phyloP scores from a whole-genome alignment of 257 asterid genomes.

The Nicotiana benthamiana region DNA sequence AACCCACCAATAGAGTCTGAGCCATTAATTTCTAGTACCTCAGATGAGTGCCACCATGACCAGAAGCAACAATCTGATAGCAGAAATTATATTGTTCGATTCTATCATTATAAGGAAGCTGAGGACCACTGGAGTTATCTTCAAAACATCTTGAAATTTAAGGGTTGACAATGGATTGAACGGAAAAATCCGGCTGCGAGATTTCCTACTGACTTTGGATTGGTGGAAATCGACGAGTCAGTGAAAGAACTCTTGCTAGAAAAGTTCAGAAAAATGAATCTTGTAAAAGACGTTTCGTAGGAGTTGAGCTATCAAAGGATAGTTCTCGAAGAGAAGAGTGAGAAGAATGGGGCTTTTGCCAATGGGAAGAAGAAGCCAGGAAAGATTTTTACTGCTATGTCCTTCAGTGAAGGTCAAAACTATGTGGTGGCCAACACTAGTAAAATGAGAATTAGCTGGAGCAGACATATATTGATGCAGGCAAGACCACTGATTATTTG shows the following conservation, averaged over 20 bases:
- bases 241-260: slow-evolving; percentile 37
- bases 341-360: slow-evolving; percentile 40
- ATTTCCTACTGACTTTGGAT: slow-evolving; percentile 83
- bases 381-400: slow-evolving; percentile 87
- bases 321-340: slow-evolving; percentile 36
- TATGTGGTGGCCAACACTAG: slow-evolving; percentile 20
- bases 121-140: slow-evolving; percentile 50
- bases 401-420: slow-evolving; percentile 42
- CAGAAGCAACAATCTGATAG: slow-evolving; percentile 6
- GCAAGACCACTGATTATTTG: slow-evolving; percentile 18
- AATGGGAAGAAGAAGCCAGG: slow-evolving; percentile 80
- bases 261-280: slow-evolving; percentile 55
- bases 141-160: slow-evolving; percentile 36
- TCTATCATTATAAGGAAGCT: slow-evolving; percentile 41
- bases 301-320: slow-evolving; percentile 76
- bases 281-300: slow-evolving; percentile 73
- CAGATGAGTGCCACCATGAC: background rate
- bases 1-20: background rate
- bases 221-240: slow-evolving; percentile 53
- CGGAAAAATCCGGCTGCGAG: slow-evolving; percentile 67
- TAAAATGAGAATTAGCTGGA: slow-evolving; percentile 33
- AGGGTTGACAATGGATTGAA: slow-evolving; percentile 88
- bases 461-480: slow-evolving; percentile 75
- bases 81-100: slow-evolving; percentile 63
- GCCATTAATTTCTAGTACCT: background rate